Evolutionary conservation across 2,329 filamentous ascomycete species (phyloP).

Genomic region (Xylariaceae sp.): DNA sequence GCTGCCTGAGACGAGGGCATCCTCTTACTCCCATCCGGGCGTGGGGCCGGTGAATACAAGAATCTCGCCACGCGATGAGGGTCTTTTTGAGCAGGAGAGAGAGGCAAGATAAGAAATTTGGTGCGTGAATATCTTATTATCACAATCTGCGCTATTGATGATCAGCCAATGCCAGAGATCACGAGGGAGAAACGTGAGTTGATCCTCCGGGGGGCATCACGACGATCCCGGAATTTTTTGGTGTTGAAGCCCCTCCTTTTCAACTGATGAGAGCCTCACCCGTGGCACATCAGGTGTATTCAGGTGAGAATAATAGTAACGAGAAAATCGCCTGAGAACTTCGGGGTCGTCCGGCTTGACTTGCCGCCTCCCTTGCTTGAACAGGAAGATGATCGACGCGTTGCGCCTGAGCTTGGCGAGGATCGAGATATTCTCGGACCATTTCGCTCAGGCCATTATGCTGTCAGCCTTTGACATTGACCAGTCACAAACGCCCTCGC

Average conservation of each 20-base stretch:
- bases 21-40: background rate
- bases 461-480: slow-evolving; percentile 13
- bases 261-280: slow-evolving; percentile 17
- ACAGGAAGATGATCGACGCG: slow-evolving; percentile 22
- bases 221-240: slow-evolving; percentile 15
- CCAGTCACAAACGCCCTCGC: slow-evolving; percentile 2
- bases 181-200: slow-evolving; percentile 21
- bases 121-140: slow-evolving; percentile 12
- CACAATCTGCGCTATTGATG: slow-evolving; percentile 12
- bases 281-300: slow-evolving; percentile 5
- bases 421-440: background rate
- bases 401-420: slow-evolving; percentile 15
- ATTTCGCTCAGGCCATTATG: no score
- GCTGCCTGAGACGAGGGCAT: background rate
- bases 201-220: slow-evolving; percentile 13
- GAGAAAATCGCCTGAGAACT: slow-evolving; percentile 2
- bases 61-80: slow-evolving; percentile 6
- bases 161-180: slow-evolving; percentile 20
- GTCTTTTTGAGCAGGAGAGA: no score
- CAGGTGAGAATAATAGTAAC: slow-evolving; percentile 10
- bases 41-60: slow-evolving; percentile 4
- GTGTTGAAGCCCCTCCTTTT: slow-evolving; percentile 12
- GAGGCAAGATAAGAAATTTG: no score
- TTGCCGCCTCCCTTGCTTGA: slow-evolving; percentile 13
- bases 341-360: slow-evolving; percentile 9